Conservation (phyloP, 371 early-diverging fungal species). For the Haplosporangium sp. region DNA sequence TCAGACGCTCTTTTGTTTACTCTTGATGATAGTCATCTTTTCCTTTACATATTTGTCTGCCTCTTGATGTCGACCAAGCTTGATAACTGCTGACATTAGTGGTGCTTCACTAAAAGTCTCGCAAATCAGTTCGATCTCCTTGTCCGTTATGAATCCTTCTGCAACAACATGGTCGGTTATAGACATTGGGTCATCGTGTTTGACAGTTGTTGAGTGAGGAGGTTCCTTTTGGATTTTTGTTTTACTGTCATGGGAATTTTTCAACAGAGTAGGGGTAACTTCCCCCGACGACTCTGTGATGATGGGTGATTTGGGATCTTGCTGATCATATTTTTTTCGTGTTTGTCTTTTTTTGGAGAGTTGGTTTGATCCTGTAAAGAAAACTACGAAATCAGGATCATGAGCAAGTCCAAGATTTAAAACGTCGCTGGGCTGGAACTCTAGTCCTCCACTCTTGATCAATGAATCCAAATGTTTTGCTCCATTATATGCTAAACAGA, state of each 20-base stretch:
- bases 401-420: conserved; percentile 54
- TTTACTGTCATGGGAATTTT: background rate
- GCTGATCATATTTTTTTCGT: background rate
- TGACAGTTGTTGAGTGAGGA: conserved; percentile 8
- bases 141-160: conserved; percentile 45
- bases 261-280: conserved; percentile 16
- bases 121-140: conserved; percentile 33
- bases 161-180: conserved; percentile 37
- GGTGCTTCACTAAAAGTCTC: conserved; percentile 15
- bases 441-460: conserved; percentile 38
- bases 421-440: conserved; percentile 47
- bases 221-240: background rate
- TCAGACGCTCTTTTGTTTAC: conserved; percentile 6
- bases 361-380: conserved; percentile 40
- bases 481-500: conserved; percentile 67
- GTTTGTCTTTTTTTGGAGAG: conserved; percentile 25
- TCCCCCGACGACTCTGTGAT: conserved; percentile 50
- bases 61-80: conserved; percentile 39
- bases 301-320: conserved; percentile 13
- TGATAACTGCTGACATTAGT: conserved; percentile 22
- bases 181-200: conserved; percentile 34
- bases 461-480: conserved; percentile 66
- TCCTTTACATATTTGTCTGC: conserved; percentile 51
- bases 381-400: conserved; percentile 59
- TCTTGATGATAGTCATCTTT: conserved; percentile 58